phyloP scores from a whole-genome alignment of 148 eudicot genomes.

The Limonium bicolor region DNA sequence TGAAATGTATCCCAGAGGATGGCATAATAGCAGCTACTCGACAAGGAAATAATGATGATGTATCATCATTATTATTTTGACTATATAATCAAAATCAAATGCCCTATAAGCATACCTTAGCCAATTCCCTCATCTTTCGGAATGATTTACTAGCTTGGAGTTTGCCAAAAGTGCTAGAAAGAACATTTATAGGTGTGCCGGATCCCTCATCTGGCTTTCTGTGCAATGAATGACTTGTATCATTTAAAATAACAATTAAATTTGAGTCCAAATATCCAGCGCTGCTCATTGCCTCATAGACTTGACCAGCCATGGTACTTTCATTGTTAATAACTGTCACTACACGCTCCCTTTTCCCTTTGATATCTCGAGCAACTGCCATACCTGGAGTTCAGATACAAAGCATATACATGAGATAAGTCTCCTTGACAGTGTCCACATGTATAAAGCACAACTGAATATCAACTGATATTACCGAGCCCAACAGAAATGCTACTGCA shows the following conservation, averaged over 20 bases:
- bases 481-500: conserved; percentile 97
- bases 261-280: conserved; percentile 88
- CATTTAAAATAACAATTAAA: conserved; percentile 81
- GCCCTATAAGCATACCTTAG: conserved; percentile 54
- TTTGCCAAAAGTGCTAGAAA: conserved; percentile 71
- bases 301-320: conserved; percentile 68
- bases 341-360: conserved; percentile 70
- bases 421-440: not conserved
- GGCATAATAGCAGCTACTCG: too few species aligned
- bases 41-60: too few species aligned
- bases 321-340: conserved; percentile 75
- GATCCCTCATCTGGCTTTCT: conserved; percentile 58
- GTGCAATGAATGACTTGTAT: conserved; percentile 55
- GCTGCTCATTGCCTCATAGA: conserved; percentile 90
- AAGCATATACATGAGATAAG: not conserved
- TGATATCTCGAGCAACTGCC: conserved; percentile 85
- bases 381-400: conserved; percentile 30
- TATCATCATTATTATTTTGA: too few species aligned
- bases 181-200: conserved; percentile 52
- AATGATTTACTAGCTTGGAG: conserved; percentile 76
- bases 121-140: conserved; percentile 65
- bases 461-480: conserved; percentile 37
- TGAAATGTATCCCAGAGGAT: too few species aligned
- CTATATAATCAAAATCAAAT: too few species aligned
- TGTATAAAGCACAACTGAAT: not conserved